Conservation (phyloP, 768 basidiomycete species). For the Lactarius pseudohatsudake region DNA sequence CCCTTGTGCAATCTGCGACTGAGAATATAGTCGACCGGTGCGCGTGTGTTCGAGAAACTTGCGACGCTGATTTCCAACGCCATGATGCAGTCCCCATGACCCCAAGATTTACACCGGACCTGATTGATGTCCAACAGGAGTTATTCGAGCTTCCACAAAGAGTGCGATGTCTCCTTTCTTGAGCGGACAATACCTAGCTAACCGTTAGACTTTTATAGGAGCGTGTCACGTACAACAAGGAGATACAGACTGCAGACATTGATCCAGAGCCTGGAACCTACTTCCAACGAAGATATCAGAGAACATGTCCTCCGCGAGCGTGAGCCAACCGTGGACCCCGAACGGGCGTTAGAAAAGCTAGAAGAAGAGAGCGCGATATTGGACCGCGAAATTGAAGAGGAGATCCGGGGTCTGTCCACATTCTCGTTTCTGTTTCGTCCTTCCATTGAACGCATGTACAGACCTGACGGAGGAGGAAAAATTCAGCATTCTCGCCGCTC, state of each 20-base stretch:
- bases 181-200: background rate
- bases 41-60: conserved; percentile 29
- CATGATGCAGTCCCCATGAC: conserved; percentile 53
- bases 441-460: conserved; percentile 33
- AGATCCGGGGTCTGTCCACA: conserved; percentile 64
- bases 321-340: conserved; percentile 65
- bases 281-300: conserved; percentile 72
- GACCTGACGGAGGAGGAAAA: conserved; percentile 89
- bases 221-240: conserved; percentile 81
- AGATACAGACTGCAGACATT: conserved; percentile 71
- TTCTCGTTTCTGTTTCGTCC: background rate
- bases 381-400: conserved; percentile 84
- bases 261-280: conserved; percentile 52
- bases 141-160: conserved; percentile 87
- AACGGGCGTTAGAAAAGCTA: conserved; percentile 65
- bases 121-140: conserved; percentile 89
- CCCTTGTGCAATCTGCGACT: conserved; percentile 49
- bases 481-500: conserved; percentile 75
- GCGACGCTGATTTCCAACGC: background rate
- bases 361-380: conserved; percentile 82
- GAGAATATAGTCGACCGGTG: conserved; percentile 73
- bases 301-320: conserved; percentile 66
- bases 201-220: conserved; percentile 45
- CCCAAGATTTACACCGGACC: conserved; percentile 66
- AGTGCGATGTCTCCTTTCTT: conserved; percentile 42